phyloP scores from a whole-genome alignment of 1,139 yeast genomes.

The Starmera stellimalicola region DNA sequence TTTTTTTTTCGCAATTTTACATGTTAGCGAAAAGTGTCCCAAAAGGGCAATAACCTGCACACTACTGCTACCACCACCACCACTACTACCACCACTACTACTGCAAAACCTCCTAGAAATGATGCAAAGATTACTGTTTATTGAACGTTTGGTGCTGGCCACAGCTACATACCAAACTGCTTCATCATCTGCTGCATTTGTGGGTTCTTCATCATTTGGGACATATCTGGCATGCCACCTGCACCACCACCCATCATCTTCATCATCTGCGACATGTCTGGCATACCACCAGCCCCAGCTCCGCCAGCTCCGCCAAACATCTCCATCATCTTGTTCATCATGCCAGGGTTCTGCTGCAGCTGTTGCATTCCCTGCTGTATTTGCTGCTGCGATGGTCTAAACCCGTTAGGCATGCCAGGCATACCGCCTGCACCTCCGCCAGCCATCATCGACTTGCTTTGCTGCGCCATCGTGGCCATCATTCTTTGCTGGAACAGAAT shows the following conservation, averaged over 20 bases:
- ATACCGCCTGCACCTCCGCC: slow-evolving; percentile 34
- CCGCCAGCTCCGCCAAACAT: slow-evolving; percentile 42
- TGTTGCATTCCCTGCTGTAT: slow-evolving; percentile 39
- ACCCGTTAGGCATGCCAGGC: slow-evolving; percentile 27
- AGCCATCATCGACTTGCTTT: slow-evolving; percentile 43
- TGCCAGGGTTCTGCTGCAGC: slow-evolving; percentile 54
- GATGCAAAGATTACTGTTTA: no score
- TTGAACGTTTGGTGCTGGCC: no score
- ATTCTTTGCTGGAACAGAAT: slow-evolving; percentile 84
- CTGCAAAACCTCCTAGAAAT: no score
- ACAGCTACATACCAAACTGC: slow-evolving; percentile 49
- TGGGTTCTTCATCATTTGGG: slow-evolving; percentile 57
- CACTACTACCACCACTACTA: no score
- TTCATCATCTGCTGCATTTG: slow-evolving; percentile 73
- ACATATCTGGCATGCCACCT: slow-evolving; percentile 31
- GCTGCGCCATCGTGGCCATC: slow-evolving; percentile 91
- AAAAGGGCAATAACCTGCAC: not conserved
- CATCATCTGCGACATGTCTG: slow-evolving; percentile 43
- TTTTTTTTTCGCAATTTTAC: no score
- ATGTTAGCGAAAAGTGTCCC: no score
- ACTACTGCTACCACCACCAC: no score
- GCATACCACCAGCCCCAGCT: slow-evolving; percentile 29
- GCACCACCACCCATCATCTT: slow-evolving; percentile 38
- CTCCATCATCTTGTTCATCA: slow-evolving; percentile 50
- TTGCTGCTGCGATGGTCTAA: slow-evolving; percentile 22